Base-by-base conservation (phyloP, 2,329 filamentous ascomycete species). In the Cytospora mali region DNA sequence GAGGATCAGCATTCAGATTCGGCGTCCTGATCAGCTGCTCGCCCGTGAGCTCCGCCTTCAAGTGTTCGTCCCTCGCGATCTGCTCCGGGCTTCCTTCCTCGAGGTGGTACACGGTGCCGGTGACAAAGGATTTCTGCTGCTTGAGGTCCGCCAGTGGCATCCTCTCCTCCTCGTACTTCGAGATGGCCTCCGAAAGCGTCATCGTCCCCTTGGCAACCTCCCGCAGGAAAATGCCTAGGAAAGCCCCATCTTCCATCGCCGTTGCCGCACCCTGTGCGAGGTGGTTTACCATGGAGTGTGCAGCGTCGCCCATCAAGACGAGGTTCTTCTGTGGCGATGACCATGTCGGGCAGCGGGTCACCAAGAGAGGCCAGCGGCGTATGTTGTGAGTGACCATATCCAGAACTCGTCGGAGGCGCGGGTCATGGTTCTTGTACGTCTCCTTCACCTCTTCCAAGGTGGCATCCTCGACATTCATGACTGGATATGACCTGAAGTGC, bases 201-300 rank as follows among this genome's bases (percentile, higher is more conserved):
- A 79, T 62, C 14, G 67, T 68, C 21, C 74, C 74, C 25, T 71
- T 59, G 2, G 76, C 68, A 6, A 77, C 77, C 42, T 71, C 68
- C 5, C 67, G 69, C 27, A 80, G 68, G 59, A 75, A 75, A 14
- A 71, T 66, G 6, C 71, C 77, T 0, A 79, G 71, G 62, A 78
- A 77, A 3, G 73, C 73, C 11, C 75, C 77, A 68, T 80, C 77
- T 68, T 79, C 77, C 74, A 79, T 79, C 1, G 73, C 72, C 9
- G 75, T 79, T n/a, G 76, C 77, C 18, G 76, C 77, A 9, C 77
- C 77, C 67, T 79, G 77, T 4, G 76, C 76, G 73, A 79, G 76
- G 64, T 78, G 74, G 62, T 78, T 76, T 21, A 74, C 71, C 77
- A 79, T 79, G 39, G 66, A 62, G 66, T 77, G 77, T 0, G 74